These are phyloP conservation scores for Blepharisma japonicum DNA, from an alignment of 73 alveolate species.

Conservation along the genomic window DNA sequence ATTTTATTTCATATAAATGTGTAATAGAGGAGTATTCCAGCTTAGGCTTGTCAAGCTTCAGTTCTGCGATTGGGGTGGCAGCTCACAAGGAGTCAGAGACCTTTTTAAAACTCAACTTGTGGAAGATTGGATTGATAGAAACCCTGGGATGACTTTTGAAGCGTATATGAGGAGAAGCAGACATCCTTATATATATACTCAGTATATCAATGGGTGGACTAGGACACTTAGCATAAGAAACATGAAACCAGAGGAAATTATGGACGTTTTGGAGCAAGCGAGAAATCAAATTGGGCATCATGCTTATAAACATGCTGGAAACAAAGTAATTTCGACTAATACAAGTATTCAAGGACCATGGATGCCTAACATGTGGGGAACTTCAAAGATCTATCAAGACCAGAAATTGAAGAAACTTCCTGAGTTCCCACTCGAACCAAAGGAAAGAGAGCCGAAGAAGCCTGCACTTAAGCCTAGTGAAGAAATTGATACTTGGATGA, in stretches of 20 bases:
- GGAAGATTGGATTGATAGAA: conserved; percentile 36
- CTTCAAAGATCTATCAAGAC: neutral
- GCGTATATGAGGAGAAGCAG: conserved; percentile 47
- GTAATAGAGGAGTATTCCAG: conserved; percentile 58
- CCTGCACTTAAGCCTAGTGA: too few species aligned
- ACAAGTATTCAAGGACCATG: conserved; percentile 57
- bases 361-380: conserved; percentile 44
- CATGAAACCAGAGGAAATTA: conserved; percentile 44
- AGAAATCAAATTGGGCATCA: conserved; percentile 44
- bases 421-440: neutral
- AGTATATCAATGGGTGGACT: conserved; percentile 61
- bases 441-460: neutral
- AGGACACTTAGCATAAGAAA: conserved; percentile 51
- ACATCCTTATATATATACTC: conserved; percentile 57
- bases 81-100: conserved; percentile 63
- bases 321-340: conserved; percentile 35
- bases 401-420: conserved; percentile 14
- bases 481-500: too few species aligned
- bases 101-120: conserved; percentile 32
- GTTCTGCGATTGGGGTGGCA: conserved; percentile 73
- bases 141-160: conserved; percentile 39
- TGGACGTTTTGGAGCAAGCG: conserved; percentile 28
- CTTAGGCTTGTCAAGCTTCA: conserved; percentile 48
- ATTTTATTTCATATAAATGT: conserved; percentile 29
- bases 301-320: conserved; percentile 44